Base-by-base conservation (phyloP, 257 asterid species). In the Lithospermum erythrorhizon region DNA sequence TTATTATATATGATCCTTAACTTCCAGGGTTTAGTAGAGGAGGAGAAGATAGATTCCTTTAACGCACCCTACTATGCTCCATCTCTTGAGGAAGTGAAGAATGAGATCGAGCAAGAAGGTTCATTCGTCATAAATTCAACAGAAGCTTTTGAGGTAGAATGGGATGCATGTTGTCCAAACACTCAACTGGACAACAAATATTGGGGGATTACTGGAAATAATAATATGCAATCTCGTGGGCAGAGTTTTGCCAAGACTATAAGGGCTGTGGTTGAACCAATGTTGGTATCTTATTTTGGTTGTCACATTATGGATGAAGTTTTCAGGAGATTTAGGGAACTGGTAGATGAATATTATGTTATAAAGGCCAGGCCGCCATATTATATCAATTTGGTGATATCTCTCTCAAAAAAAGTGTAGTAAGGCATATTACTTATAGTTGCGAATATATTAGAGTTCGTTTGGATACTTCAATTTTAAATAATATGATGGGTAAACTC, bases 1-100 rank as follows among this genome's bases (percentile, higher is more conserved):
- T n/a, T n/a, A 35, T 35, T 6, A 17, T 29, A 4, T 8, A 9
- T 13, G 10, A 18, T 21, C 5, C 8, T 3, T 56, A 14, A 24
- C 24, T 35, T 61, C 53, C 53, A 81, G 86, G 87, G 78, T 4
- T 53, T 67, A 0, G 57, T 75, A 9, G 53, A 76, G 23, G 78
- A 74, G 62, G 87, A 76, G 47, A 76, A 68, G 37, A 65, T 86
- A 0, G 79, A 86, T 57, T 57, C 75, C 2, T 83, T 83, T 2
- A 79, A 83, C 41, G 81, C 78, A 15, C 89, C 95, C 8, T 86
- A 86, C 67, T 86, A 86, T 30, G 81, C 87, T 2, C 89, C 95
- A 49, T 81, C 73, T 0, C 24, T 55, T 5, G 75, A 76, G 61
- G 95, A 86, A 80, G 75, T 83, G 55, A 73, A 51, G 59, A 63